These are phyloP conservation scores for Periglandula ipomoeae DNA, from an alignment of 2,329 filamentous ascomycete species.

Conservation along the genomic window DNA sequence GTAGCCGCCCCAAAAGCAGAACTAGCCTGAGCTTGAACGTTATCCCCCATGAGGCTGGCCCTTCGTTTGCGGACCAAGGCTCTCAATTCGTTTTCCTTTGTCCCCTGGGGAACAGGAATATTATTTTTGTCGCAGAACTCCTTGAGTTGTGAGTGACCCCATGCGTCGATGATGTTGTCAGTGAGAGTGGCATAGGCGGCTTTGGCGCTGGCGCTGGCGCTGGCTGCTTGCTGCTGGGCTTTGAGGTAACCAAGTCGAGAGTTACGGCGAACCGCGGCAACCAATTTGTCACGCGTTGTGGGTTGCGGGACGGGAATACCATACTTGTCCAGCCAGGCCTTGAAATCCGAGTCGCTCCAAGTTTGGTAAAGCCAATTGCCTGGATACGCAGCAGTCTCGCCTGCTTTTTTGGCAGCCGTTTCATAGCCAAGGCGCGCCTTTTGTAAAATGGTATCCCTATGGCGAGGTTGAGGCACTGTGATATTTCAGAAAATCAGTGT, in stretches of 20 bases:
- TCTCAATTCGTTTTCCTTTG: slow-evolving; percentile 79
- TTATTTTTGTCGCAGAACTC: slow-evolving; percentile 87
- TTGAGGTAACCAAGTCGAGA: slow-evolving; percentile 69
- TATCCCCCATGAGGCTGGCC: slow-evolving; percentile 61
- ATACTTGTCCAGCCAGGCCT: slow-evolving; percentile 84
- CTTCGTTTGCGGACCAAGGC: slow-evolving; percentile 85
- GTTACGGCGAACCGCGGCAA: slow-evolving; percentile 85
- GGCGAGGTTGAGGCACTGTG: slow-evolving; percentile 70
- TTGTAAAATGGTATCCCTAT: slow-evolving; percentile 71
- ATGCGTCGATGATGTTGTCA: slow-evolving; percentile 78
- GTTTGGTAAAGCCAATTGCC: slow-evolving; percentile 88
- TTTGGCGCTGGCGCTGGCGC: slow-evolving; percentile 55
- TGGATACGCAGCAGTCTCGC: slow-evolving; percentile 76
- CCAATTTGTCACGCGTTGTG: slow-evolving; percentile 72
- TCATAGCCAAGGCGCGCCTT: slow-evolving; percentile 78
- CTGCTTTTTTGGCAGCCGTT: slow-evolving; percentile 58
- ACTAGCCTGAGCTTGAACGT: slow-evolving; percentile 44
- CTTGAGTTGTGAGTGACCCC: slow-evolving; percentile 85
- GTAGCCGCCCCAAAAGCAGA: slow-evolving; percentile 64
- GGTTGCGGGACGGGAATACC: slow-evolving; percentile 83
- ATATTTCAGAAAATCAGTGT: background rate
- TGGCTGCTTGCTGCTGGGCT: slow-evolving; percentile 49
- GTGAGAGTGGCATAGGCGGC: slow-evolving; percentile 66
- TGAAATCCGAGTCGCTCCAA: slow-evolving; percentile 90
- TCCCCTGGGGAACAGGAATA: slow-evolving; percentile 80